Evolutionary conservation across 192 early-diverging fungal species (phyloP), one percentile per base, ranked within the genome.

Genomic region (Coemansia sp.): DNA sequence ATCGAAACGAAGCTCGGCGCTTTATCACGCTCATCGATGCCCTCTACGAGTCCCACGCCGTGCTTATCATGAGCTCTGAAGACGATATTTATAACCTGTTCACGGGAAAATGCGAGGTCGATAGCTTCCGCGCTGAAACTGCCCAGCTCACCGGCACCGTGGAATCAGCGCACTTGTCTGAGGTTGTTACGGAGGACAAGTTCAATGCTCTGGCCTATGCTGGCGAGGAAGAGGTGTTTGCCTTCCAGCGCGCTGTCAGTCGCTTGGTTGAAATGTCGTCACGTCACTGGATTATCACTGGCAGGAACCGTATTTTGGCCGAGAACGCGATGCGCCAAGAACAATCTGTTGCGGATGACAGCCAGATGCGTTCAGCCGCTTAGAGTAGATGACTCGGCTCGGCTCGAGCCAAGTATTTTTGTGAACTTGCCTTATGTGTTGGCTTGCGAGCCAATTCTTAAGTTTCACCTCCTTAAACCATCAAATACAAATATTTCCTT

Each of bases 1-100:
- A 92, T 73, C 87, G 95, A 5, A 94, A 95, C 70, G 94, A 97
- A 68, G 94, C 95, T 5, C 86, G 95, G 7, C 87, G 97, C 15
- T 93, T 97, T 62, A 98, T 98, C 68, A 98, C 95, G 4, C 80
- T 98, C 11, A 88, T 98, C 63, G 97, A 98, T 74, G 89, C 95
- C 9, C 77, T 97, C 63, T 98, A 98, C 78, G 95, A 98, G 62
- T 87, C 89, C 9, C 90, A 93, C 69, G 79, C 87, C 16, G 87
- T 85, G 63, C 78, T 96, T 18, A 71, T 95, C 53, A 89, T 90
- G 65, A 88, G 90, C 62, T 91, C 93, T 13, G 91, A 91, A 22
- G 83, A 84, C 10, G 78, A 82, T 20, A 86, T 95, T 7, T 75
- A 78, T 39, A 80, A 87, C 5, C 84, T 98, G 65, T 94, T 98